Conservation (phyloP, 2,329 filamentous ascomycete genomes). For the Cercospora brassicicola region DNA sequence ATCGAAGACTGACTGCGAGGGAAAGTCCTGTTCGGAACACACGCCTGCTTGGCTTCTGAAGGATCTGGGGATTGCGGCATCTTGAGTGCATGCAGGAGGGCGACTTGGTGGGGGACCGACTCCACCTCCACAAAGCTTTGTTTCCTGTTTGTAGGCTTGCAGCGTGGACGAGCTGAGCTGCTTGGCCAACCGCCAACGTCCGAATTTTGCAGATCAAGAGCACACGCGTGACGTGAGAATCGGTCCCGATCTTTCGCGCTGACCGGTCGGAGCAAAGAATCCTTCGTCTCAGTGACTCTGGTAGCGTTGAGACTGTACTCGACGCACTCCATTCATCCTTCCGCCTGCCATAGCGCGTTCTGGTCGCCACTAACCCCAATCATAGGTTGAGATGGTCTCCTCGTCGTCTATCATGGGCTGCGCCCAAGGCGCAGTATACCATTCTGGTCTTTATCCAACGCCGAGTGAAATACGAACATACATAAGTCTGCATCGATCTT, state of each 20-base stretch:
- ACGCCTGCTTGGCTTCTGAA: not conserved
- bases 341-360: not conserved
- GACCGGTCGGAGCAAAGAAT: not conserved
- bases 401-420: not conserved
- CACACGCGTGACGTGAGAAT: not conserved
- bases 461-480: not conserved
- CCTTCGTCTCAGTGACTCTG: not conserved
- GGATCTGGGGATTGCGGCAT: not conserved
- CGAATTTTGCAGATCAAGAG: not conserved
- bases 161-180: not conserved
- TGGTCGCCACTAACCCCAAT: not conserved
- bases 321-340: not conserved
- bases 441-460: not conserved
- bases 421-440: not conserved
- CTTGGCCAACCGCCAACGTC: not conserved
- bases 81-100: not conserved
- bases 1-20: not conserved
- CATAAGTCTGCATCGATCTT: not conserved
- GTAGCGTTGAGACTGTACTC: not conserved
- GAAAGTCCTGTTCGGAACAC: not conserved
- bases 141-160: not conserved
- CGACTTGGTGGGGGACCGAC: not conserved
- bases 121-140: slow-evolving; percentile 4
- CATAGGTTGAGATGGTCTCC: not conserved
- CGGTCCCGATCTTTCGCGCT: not conserved